A percentile compares a stretch with the other conserved stretches of the same genome.
Evolutionary conservation across 345 rosid genomes (phyloP).

Genomic region (Melaleuca quinquenervia): DNA sequence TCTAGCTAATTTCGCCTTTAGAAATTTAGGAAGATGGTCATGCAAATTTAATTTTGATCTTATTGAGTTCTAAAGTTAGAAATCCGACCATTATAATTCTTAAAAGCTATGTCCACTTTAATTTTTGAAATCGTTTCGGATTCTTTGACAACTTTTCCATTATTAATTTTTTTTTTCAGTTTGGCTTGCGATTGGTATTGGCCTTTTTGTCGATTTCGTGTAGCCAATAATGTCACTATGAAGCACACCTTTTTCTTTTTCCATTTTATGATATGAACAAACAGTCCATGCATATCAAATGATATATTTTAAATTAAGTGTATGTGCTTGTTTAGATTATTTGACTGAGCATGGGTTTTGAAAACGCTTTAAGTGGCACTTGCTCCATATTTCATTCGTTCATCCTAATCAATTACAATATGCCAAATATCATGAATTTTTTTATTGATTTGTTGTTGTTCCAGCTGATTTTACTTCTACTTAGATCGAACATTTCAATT

Average conservation of each 20-base stretch:
- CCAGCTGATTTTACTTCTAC: not conserved
- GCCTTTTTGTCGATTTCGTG: not conserved
- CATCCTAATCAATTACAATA: not conserved
- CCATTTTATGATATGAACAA: not conserved
- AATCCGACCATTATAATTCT: not conserved
- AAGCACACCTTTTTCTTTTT: not conserved
- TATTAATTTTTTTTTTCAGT: not conserved
- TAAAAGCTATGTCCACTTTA: not conserved
- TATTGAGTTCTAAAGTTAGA: not conserved
- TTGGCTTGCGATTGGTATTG: not conserved
- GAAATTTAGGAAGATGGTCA: accelerated
- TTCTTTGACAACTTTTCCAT: accelerated
- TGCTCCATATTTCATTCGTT: accelerated
- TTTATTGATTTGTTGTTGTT: not conserved
- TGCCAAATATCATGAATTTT: not conserved
- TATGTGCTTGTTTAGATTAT: not conserved
- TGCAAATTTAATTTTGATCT: not conserved
- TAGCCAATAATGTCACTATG: not conserved
- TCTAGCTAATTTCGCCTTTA: not conserved
- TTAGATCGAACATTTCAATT: accelerated
- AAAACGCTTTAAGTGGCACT: accelerated
- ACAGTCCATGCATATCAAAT: not conserved
- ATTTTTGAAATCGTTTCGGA: not conserved
- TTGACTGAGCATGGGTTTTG: not conserved
- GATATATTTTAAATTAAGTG: not conserved